Base-by-base conservation (phyloP, 805 yeast genomes). In the Candida hispaniensis region DNA sequence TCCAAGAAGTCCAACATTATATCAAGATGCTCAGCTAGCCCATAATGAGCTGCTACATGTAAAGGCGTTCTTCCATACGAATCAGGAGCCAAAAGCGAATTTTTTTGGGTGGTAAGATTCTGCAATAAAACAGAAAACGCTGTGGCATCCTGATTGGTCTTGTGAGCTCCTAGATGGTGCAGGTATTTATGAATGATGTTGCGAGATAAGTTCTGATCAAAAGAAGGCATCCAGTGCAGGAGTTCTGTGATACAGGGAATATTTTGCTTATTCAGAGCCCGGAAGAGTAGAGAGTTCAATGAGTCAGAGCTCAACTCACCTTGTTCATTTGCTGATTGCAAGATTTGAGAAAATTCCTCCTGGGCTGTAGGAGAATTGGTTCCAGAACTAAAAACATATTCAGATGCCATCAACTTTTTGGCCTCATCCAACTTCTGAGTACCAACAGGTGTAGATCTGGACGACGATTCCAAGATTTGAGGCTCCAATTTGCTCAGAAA, bases 11-110 rank as follows among this genome's bases (percentile, higher is more conserved):
- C 63, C 10, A 85, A 59, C 18, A 86, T 63, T 15, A 73, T 62
- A 9, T 60, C 59, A 2, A 82, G 64, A 21, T 77, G 72, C 34
- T 69, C 71, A 39, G 69, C 71, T 39, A 86, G 62, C 0, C 96
- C 96, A 53, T 75, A 83, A 47, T 82, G 91, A 2, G 91, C 75
- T 12, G 93, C 76, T 54, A 86, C 86, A 58, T 88, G 96, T 38
- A 88, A 60, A 0, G 96, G 94, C 0, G 94, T 79, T 41, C 95
- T 67, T 42, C 65, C 66, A 51, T 82, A 80, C 40, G 70, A 74
- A 53, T 86, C 97, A 26, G 68, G 70, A 34, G 78, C 75, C 29
- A 75, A 57, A 14, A 86, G 60, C 2, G 38, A 30, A 2, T 34
- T 30, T 14, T 25, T 18, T 14, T 26, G 30, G 8, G 14, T 25